Conservation (phyloP, 164 flowering plant species). For the Vitis labrusca region DNA sequence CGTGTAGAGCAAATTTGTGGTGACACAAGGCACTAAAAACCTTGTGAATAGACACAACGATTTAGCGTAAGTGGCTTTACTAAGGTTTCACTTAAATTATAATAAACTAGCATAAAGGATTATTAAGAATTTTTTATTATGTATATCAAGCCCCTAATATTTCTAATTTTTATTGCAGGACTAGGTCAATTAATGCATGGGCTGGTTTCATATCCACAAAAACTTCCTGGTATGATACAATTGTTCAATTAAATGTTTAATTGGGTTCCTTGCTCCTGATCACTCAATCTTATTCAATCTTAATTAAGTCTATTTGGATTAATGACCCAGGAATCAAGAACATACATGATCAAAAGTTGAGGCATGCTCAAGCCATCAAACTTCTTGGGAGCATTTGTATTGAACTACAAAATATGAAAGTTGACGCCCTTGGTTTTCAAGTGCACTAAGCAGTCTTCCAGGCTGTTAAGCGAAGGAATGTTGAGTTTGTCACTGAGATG, state of each 20-base stretch:
- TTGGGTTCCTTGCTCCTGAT: background rate
- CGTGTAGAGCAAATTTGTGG: no score
- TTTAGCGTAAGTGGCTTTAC: no score
- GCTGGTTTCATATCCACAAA: background rate
- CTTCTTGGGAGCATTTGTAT: background rate
- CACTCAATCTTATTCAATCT: background rate
- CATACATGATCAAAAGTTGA: conserved; percentile 12
- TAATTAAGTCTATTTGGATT: background rate
- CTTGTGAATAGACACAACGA: no score
- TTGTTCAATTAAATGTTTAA: background rate
- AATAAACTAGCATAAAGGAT: no score
- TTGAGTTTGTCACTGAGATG: conserved; percentile 16
- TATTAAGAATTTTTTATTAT: no score
- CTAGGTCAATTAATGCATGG: background rate
- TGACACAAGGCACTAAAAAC: no score
- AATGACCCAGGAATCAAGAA: conserved; percentile 7
- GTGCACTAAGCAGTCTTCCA: conserved; percentile 6
- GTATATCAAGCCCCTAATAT: no score
- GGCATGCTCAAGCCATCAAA: conserved; percentile 13
- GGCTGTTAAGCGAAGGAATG: conserved; percentile 20
- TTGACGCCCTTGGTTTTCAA: no score
- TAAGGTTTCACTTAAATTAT: no score
- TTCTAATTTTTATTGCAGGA: background rate
- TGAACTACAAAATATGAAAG: background rate
- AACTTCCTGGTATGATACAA: background rate